phyloP scores from a whole-genome alignment of 345 rosid genomes.

The Firmiana major region DNA sequence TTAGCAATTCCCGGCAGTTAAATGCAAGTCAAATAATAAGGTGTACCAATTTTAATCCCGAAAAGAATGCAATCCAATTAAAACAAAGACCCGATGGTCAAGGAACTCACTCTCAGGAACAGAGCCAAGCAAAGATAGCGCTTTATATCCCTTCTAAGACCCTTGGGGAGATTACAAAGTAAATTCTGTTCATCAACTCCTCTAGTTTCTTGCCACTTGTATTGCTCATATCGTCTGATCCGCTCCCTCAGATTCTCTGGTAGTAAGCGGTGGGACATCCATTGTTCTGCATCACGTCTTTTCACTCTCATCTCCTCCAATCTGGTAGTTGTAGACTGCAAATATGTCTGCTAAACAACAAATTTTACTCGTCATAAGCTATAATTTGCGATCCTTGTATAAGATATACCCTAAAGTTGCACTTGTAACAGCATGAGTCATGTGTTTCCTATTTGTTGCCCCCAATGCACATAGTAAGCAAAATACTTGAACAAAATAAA shows the following conservation, averaged over 20 bases:
- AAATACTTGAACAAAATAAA: not conserved
- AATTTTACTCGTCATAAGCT: constrained; percentile 12
- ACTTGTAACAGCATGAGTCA: not conserved
- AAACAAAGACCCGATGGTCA: not conserved
- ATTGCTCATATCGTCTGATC: constrained; percentile 70
- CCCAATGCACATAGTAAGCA: not conserved
- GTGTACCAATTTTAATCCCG: not conserved
- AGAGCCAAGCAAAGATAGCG: constrained; percentile 78
- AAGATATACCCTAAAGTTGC: not conserved
- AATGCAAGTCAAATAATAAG: not conserved
- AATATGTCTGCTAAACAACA: constrained; percentile 48
- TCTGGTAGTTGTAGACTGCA: constrained; percentile 71
- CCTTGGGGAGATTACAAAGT: constrained; percentile 67
- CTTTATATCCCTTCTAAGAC: constrained; percentile 75
- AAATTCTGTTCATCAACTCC: constrained; percentile 72
- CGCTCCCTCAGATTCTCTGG: constrained; percentile 60
- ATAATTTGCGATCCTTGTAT: not conserved
- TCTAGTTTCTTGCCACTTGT: constrained; percentile 83
- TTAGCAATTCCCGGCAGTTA: not conserved
- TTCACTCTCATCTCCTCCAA: constrained; percentile 84
- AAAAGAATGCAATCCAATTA: not conserved
- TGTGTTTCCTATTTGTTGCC: not conserved
- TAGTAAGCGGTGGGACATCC: constrained; percentile 78
- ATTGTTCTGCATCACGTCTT: constrained; percentile 78
- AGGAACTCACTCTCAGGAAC: constrained; percentile 52